phyloP scores from a whole-genome alignment of 176 grass and related monocot species.

The Aegilops bicornis region DNA sequence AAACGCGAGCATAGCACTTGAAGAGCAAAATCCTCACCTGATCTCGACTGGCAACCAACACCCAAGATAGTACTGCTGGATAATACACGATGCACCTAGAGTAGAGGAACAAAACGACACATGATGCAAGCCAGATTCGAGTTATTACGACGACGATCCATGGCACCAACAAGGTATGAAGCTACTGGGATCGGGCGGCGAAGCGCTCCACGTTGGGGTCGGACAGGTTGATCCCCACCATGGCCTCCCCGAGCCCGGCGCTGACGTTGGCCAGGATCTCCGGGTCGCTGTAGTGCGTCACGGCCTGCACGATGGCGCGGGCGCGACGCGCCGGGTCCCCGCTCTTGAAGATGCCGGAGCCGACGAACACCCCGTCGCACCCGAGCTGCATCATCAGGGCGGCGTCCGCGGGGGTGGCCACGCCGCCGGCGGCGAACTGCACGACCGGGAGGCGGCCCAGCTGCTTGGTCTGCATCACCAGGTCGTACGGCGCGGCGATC shows the following conservation, averaged over 20 bases:
- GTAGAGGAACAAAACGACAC: neutral
- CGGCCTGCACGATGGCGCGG: constrained; percentile 58
- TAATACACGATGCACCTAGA: neutral
- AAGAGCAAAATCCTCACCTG: neutral
- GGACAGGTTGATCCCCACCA: constrained; percentile 65
- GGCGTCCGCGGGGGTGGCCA: constrained; percentile 53
- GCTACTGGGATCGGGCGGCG: constrained; percentile 52
- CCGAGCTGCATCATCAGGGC: constrained; percentile 64
- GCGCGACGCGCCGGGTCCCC: constrained; percentile 49
- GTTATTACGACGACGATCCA: constrained; percentile 12
- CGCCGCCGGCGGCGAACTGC: constrained; percentile 55
- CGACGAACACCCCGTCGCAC: constrained; percentile 33
- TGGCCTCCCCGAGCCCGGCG: constrained; percentile 49
- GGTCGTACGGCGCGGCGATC: constrained; percentile 56
- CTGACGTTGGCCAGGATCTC: constrained; percentile 55
- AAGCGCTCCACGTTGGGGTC: constrained; percentile 56
- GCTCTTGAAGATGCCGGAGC: constrained; percentile 64
- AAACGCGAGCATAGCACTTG: neutral
- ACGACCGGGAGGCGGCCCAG: constrained; percentile 59
- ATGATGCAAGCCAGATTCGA: neutral
- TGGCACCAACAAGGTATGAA: neutral
- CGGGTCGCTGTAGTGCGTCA: constrained; percentile 60
- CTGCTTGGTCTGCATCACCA: constrained; percentile 72
- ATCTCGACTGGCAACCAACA: neutral
- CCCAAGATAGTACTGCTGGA: neutral